Percentiles rank a stretch among this genome's conserved stretches.
These are phyloP conservation scores for Jamesozyma gamospora DNA, from an alignment of 805 yeast species.

Conservation along the genomic window DNA sequence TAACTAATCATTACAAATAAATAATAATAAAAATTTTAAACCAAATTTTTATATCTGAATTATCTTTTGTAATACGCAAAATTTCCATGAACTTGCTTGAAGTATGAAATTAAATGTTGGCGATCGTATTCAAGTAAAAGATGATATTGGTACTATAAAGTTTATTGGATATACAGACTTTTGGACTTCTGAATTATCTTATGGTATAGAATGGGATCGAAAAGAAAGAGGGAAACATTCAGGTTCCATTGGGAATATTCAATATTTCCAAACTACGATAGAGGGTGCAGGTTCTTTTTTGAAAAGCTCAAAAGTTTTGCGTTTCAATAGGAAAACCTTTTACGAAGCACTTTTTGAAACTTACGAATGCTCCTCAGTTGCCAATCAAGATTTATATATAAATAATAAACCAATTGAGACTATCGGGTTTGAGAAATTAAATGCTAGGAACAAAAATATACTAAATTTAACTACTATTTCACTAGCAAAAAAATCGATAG, in stretches of 20 bases:
- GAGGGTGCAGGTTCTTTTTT: conserved; percentile 19
- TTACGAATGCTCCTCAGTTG: conserved; percentile 35
- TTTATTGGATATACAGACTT: conserved; percentile 50
- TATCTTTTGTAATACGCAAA: too few relatives aligned
- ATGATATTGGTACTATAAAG: conserved; percentile 50
- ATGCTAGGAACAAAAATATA: conserved; percentile 39
- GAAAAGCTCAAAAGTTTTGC: conserved; percentile 17
- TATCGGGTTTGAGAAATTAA: conserved; percentile 54
- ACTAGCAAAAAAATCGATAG: conserved; percentile 21
- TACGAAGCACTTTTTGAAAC: conserved; percentile 40
- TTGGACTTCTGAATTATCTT: conserved; percentile 50
- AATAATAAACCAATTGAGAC: conserved; percentile 52
- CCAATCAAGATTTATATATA: conserved; percentile 31
- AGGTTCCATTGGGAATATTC: conserved; percentile 46
- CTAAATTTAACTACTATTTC: conserved; percentile 38
- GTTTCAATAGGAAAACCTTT: conserved; percentile 28
- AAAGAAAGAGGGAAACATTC: conserved; percentile 57
- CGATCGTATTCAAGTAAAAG: conserved; percentile 31
- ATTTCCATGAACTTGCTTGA: too few relatives aligned
- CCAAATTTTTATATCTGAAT: too few relatives aligned
- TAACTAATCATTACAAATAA: too few relatives aligned
- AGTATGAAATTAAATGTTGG: conserved; percentile 14
- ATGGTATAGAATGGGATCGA: conserved; percentile 86
- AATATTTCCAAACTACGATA: conserved; percentile 39
- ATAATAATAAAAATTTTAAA: too few relatives aligned